phyloP scores from a whole-genome alignment of 805 yeast species.

The Candida broadrunensis region DNA sequence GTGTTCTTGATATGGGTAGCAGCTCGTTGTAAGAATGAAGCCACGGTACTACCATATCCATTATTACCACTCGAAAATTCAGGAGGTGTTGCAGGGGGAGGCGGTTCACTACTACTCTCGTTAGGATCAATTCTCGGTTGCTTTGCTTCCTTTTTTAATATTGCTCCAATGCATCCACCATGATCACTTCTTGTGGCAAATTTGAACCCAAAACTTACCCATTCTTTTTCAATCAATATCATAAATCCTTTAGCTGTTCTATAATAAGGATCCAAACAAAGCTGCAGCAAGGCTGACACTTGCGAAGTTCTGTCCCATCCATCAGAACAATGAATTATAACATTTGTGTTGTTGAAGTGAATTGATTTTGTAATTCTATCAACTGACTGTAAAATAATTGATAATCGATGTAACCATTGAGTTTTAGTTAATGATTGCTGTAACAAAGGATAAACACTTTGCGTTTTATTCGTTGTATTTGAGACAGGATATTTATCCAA shows the following conservation, averaged over 20 bases:
- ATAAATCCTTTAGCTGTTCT: constrained; percentile 88
- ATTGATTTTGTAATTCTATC: constrained; percentile 79
- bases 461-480: constrained; percentile 7
- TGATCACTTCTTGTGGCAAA: constrained; percentile 84
- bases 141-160: constrained; percentile 16
- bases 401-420: constrained; percentile 76
- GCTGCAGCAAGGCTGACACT: constrained; percentile 74
- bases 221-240: constrained; percentile 84
- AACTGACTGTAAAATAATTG: constrained; percentile 68
- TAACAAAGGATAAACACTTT: constrained; percentile 20
- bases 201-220: constrained; percentile 93
- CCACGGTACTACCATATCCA: constrained; percentile 25
- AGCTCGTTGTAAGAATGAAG: constrained; percentile 39
- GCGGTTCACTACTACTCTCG: not conserved
- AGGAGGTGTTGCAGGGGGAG: not conserved
- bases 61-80: constrained; percentile 5
- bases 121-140: not conserved
- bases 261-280: constrained; percentile 87
- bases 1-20: constrained; percentile 40
- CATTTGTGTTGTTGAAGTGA: constrained; percentile 76
- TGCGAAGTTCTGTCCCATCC: constrained; percentile 99
- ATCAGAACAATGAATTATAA: constrained; percentile 91
- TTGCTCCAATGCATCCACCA: constrained; percentile 49
- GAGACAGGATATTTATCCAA: constrained; percentile 55
- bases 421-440: constrained; percentile 59